A percentile compares a stretch with the other conserved stretches of the same genome.
phyloP scores from a whole-genome alignment of 2,329 filamentous ascomycete genomes.

The Hymenoscyphus fraxineus region DNA sequence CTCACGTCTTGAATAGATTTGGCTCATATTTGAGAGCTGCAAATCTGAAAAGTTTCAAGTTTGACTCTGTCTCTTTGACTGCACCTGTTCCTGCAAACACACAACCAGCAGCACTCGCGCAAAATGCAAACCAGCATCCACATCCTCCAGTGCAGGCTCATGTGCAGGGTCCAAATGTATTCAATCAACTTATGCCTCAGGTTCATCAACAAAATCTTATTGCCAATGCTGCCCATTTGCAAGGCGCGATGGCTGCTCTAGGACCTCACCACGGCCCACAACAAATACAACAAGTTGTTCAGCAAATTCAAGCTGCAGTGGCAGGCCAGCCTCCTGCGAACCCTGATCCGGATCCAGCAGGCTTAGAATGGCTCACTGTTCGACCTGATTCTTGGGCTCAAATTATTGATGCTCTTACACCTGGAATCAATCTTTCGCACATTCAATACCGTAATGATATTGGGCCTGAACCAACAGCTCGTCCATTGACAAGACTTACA shows the following conservation, averaged over 20 bases:
- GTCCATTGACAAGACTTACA: slow-evolving; percentile 21
- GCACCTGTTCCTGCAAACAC: slow-evolving; percentile 37
- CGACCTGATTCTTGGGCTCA: slow-evolving; percentile 46
- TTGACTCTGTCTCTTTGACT: slow-evolving; percentile 64
- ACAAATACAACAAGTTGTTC: background rate
- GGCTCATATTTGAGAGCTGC: slow-evolving; percentile 45
- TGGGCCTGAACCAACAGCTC: slow-evolving; percentile 26
- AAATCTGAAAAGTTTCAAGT: slow-evolving; percentile 49
- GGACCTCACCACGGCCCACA: background rate
- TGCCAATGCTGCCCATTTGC: slow-evolving; percentile 7
- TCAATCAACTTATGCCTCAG: background rate
- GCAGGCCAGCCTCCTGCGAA: slow-evolving; percentile 3
- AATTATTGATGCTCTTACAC: slow-evolving; percentile 47
- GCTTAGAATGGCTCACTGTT: slow-evolving; percentile 34
- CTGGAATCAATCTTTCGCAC: slow-evolving; percentile 42
- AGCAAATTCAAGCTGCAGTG: slow-evolving; percentile 6
- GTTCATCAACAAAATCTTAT: background rate
- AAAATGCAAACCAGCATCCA: background rate
- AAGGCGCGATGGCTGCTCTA: background rate
- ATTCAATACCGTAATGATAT: slow-evolving; percentile 38
- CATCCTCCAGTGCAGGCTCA: background rate
- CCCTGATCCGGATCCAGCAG: slow-evolving; percentile 8
- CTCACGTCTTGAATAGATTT: slow-evolving; percentile 51
- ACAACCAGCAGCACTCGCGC: slow-evolving; percentile 12
- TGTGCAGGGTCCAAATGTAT: background rate